These are phyloP conservation scores for Marasmius sp. DNA, from an alignment of 1,284 basidiomycete genomes.

Conservation along the genomic window DNA sequence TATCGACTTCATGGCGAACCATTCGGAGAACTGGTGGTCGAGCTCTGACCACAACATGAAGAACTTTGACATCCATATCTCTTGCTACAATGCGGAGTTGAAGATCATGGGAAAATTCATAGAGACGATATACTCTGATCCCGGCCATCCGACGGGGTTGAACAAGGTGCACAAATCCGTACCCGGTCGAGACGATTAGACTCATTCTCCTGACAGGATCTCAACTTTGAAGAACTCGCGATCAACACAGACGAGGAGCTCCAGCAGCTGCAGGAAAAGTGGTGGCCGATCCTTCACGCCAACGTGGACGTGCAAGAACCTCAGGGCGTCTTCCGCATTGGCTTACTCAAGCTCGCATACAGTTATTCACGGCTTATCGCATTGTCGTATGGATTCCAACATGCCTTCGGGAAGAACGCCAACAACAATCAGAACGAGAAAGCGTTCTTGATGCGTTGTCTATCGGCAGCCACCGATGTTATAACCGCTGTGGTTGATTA, in stretches of 20 bases:
- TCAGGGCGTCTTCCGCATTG: constrained; percentile 60
- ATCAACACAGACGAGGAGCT: constrained; percentile 66
- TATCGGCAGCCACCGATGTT: constrained; percentile 62
- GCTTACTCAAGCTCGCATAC: constrained; percentile 62
- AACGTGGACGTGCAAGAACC: constrained; percentile 48
- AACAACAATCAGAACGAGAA: constrained; percentile 50
- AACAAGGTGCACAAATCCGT: neutral
- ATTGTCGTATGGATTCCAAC: constrained; percentile 76
- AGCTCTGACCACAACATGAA: constrained; percentile 64
- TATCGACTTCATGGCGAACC: constrained; percentile 73
- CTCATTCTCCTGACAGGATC: constrained; percentile 38
- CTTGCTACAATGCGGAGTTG: constrained; percentile 72
- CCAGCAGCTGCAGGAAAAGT: constrained; percentile 49
- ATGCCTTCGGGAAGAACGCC: constrained; percentile 55
- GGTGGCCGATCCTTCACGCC: constrained; percentile 49
- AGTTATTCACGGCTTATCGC: constrained; percentile 69
- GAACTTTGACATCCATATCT: constrained; percentile 76
- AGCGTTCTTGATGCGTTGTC: constrained; percentile 64
- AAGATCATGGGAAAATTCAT: constrained; percentile 62
- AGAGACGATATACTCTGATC: constrained; percentile 67
- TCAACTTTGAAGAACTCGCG: constrained; percentile 65
- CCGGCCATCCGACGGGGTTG: constrained; percentile 41
- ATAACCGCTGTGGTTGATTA: constrained; percentile 64
- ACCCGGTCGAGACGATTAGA: constrained; percentile 46
- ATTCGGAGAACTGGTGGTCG: constrained; percentile 75